Evolutionary conservation across 148 eudicot species (phyloP), one percentile per base, ranked within the genome.

Genomic region (Oxyria digyna): DNA sequence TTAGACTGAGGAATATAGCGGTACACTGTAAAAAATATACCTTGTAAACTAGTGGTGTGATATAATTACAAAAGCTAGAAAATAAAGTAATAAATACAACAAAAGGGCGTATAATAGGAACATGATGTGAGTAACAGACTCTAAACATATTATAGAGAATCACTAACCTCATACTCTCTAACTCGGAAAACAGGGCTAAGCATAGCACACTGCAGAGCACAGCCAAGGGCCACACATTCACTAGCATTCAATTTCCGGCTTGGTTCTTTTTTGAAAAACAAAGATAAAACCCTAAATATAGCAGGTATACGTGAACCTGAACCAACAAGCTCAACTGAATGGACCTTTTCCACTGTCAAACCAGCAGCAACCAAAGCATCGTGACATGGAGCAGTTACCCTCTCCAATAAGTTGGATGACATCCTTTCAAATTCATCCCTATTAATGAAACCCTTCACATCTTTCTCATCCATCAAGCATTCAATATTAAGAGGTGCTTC

Each of bases 161-260:
- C 24, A 67, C 89, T 82, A 78, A 94, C 99, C 99, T 94, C 89
- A 41, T 88, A 94, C 23, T 94, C 97, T 71, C 87, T 85, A 71
- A 94, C 97, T 57, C 92, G 92, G 52, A 83, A 83, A 27, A 35
- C 71, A 55, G 91, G 89, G 75, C 99, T 88, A 74, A 94, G 89
- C 99, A 94, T 94, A 59, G 99, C 99, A 75, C 93, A 94, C 57
- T 87, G 99, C 69, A 94, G 79, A 37, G 93, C 99, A 80, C 97
- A 94, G 4, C 99, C 99, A 77, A 96, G 92, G 54, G 99, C 90
- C 70, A 94, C 99, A 48, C 97, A 94, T 73, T 94, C 99, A 67
- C 97, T 94, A 32, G 97, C 97, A 82, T 91, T 94, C 50, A 87
- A 23, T 7, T 84, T 81, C 62, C 99, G 79, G 8, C 93, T 77